phyloP scores from a whole-genome alignment of 257 asterid species.

The Plantago elongata region DNA sequence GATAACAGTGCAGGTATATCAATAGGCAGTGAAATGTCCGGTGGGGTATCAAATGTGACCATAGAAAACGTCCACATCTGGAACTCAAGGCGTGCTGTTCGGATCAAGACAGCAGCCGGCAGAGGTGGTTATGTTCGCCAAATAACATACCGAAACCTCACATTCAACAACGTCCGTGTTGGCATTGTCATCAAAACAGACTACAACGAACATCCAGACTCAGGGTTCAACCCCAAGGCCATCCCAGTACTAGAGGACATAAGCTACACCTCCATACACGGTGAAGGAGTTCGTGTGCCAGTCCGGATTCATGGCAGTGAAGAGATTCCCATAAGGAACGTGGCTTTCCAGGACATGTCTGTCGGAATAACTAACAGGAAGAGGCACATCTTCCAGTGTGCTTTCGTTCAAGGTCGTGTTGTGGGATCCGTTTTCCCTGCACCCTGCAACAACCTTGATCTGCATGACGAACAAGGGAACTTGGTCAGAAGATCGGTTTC shows the following conservation, averaged over 20 bases:
- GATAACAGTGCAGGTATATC: constrained; percentile 80
- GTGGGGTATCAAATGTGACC: constrained; percentile 84
- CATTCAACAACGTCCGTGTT: constrained; percentile 71
- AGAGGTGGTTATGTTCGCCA: constrained; percentile 83
- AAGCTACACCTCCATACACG: constrained; percentile 62
- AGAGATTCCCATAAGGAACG: constrained; percentile 58
- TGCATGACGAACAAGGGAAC: constrained; percentile 63
- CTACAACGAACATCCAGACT: constrained; percentile 91
- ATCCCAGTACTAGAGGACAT: constrained; percentile 66
- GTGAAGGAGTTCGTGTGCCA: constrained; percentile 86
- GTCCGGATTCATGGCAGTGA: constrained; percentile 84
- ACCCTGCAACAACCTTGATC: constrained; percentile 83
- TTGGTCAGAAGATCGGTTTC: constrained; percentile 46
- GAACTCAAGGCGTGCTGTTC: constrained; percentile 87
- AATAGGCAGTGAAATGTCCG: constrained; percentile 98
- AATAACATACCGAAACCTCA: constrained; percentile 60
- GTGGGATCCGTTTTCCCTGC: constrained; percentile 75
- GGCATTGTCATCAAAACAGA: constrained; percentile 92
- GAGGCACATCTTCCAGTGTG: constrained; percentile 86
- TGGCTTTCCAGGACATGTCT: constrained; percentile 68
- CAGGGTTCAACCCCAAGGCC: constrained; percentile 69
- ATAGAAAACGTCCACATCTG: constrained; percentile 69
- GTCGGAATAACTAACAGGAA: constrained; percentile 68
- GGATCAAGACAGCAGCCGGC: constrained; percentile 94
- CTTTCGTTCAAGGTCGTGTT: constrained; percentile 73